These are phyloP conservation scores for Daldinia decipiens DNA, from an alignment of 495 filamentous ascomycete genomes.

Conservation along the genomic window DNA sequence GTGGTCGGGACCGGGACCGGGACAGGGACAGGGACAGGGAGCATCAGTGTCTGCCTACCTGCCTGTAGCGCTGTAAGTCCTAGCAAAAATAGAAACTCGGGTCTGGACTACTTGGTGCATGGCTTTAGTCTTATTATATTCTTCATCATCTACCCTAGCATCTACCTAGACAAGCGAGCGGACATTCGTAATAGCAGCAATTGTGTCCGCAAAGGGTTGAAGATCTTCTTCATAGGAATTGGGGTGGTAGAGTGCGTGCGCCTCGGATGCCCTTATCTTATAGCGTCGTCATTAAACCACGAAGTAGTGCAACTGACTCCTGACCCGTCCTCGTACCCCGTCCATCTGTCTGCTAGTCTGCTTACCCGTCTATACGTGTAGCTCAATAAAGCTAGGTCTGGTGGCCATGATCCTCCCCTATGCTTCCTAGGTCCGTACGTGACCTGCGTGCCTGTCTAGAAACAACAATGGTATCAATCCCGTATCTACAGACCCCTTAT, in stretches of 20 bases:
- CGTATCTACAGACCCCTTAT: conserved; percentile 35
- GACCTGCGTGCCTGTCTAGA: conserved; percentile 35
- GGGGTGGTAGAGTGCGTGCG: not conserved
- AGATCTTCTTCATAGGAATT: not conserved
- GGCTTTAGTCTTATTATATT: conserved; percentile 18
- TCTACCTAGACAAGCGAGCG: conserved; percentile 26
- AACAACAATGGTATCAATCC: conserved; percentile 45
- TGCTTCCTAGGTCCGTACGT: conserved; percentile 14
- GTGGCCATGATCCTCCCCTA: conserved; percentile 7
- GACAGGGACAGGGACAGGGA: not conserved
- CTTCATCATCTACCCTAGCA: conserved; percentile 15
- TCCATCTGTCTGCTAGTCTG: conserved; percentile 8
- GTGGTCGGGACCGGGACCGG: not conserved
- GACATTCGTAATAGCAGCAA: conserved; percentile 7
- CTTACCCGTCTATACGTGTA: conserved; percentile 4
- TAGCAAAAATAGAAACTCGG: no score
- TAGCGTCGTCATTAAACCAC: not conserved
- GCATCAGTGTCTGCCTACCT: not conserved
- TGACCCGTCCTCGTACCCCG: not conserved
- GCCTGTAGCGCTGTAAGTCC: not conserved
- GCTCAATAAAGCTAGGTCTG: not conserved
- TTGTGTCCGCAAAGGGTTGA: not conserved
- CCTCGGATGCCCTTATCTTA: not conserved
- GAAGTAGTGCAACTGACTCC: not conserved
- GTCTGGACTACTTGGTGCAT: not conserved